These are phyloP conservation scores for Ascoidea rubescens DNA, from an alignment of 805 yeast genomes.

Conservation along the genomic window DNA sequence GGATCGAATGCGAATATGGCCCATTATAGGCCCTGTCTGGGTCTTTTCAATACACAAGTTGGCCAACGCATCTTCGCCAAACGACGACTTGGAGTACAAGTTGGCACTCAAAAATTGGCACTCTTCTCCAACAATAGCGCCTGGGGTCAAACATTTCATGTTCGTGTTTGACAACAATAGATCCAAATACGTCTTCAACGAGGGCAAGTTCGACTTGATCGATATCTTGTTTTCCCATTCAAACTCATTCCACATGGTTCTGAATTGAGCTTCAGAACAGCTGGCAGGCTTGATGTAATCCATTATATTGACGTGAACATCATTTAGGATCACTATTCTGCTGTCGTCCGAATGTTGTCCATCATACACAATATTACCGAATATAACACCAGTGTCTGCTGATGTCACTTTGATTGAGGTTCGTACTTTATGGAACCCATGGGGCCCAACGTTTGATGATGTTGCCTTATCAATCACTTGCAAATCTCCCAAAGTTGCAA, in stretches of 20 bases:
- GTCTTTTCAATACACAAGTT: slow-evolving; percentile 85
- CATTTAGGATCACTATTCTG: slow-evolving; percentile 83
- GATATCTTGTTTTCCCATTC: slow-evolving; percentile 99
- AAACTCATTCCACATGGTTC: slow-evolving; percentile 97
- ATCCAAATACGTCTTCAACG: slow-evolving; percentile 67
- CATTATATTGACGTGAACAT: slow-evolving; percentile 92
- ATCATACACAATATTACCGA: slow-evolving; percentile 93
- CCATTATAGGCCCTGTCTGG: slow-evolving; percentile 62
- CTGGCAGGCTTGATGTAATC: slow-evolving; percentile 95
- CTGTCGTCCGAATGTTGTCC: slow-evolving; percentile 88
- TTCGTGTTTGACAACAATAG: slow-evolving; percentile 72
- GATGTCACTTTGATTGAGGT: slow-evolving; percentile 88
- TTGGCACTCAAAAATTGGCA: slow-evolving; percentile 91
- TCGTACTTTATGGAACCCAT: slow-evolving; percentile 84
- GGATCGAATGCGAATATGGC: slow-evolving; percentile 92
- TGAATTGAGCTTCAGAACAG: slow-evolving; percentile 79
- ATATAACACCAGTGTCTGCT: slow-evolving; percentile 96
- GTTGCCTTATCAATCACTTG: slow-evolving; percentile 88
- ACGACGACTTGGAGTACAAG: slow-evolving; percentile 78
- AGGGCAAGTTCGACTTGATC: slow-evolving; percentile 51
- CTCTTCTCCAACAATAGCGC: slow-evolving; percentile 79
- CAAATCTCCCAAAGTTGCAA: slow-evolving; percentile 91
- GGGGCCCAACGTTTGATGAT: slow-evolving; percentile 89
- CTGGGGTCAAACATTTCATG: slow-evolving; percentile 88
- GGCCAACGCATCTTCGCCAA: slow-evolving; percentile 97